These are phyloP conservation scores for Quercus tomentella DNA, from an alignment of 331 rosid genomes.

Conservation along the genomic window DNA sequence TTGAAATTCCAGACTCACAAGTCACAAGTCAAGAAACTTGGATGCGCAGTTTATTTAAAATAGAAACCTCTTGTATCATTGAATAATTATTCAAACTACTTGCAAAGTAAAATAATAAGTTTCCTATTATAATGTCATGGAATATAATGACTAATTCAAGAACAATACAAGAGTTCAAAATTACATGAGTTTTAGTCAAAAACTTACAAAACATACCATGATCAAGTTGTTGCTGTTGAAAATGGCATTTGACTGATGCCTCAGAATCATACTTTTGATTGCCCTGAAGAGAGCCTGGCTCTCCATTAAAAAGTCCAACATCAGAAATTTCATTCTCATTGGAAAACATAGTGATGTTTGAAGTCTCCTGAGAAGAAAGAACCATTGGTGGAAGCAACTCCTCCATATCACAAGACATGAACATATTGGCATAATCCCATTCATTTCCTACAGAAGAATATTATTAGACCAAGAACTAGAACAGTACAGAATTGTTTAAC, in stretches of 20 bases:
- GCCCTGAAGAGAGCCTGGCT: neutral
- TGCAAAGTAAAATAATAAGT: too few species aligned
- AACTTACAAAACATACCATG: constrained; percentile 15
- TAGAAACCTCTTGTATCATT: too few species aligned
- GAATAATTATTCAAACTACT: too few species aligned
- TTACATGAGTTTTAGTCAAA: neutral
- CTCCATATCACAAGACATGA: neutral
- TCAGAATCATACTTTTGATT: constrained; percentile 18
- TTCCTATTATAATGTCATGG: too few species aligned
- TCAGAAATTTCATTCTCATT: constrained; percentile 16
- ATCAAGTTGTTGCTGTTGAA: constrained; percentile 22
- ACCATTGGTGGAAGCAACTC: neutral
- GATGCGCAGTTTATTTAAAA: too few species aligned
- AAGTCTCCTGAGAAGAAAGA: constrained; percentile 10
- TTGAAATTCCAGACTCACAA: neutral
- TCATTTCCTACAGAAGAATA: neutral
- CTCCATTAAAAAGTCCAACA: constrained; percentile 7
- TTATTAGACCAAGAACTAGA: too few species aligned
- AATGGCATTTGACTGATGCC: constrained; percentile 4
- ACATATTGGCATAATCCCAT: neutral
- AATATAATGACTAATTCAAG: too few species aligned
- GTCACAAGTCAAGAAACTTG: too few species aligned
- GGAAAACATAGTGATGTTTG: constrained; percentile 17
- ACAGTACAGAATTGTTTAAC: neutral
- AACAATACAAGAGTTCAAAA: too few species aligned